A percentile compares a stretch with the other conserved stretches of the same genome.
These are phyloP conservation scores for Aeschynomene evenia DNA, from an alignment of 306 rosid genomes.

Conservation along the genomic window DNA sequence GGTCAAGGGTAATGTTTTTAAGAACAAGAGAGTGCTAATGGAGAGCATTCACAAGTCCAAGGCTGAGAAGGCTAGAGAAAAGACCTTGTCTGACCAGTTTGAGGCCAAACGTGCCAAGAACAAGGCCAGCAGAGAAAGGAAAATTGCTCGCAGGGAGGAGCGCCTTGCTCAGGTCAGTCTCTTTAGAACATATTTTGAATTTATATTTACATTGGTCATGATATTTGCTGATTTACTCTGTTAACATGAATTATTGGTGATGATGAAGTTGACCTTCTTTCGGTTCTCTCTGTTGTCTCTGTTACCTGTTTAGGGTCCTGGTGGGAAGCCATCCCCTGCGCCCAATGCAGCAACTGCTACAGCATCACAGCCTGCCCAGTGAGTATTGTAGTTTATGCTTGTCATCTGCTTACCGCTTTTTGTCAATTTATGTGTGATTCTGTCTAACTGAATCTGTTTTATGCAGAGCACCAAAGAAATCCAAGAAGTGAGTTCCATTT, in stretches of 20 bases:
- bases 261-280: neutral
- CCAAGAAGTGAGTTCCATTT: slow-evolving; percentile 56
- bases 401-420: neutral
- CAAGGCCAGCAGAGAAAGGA: slow-evolving; percentile 96
- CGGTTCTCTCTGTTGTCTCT: neutral
- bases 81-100: slow-evolving; percentile 88
- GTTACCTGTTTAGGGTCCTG: slow-evolving; percentile 65
- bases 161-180: slow-evolving; percentile 73
- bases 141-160: slow-evolving; percentile 83
- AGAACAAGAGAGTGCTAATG: slow-evolving; percentile 94
- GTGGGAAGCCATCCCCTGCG: slow-evolving; percentile 49
- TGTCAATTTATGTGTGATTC: neutral
- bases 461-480: slow-evolving; percentile 74
- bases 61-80: slow-evolving; percentile 98
- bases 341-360: slow-evolving; percentile 41
- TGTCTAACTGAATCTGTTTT: neutral
- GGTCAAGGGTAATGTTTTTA: slow-evolving; percentile 97
- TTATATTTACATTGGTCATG: neutral
- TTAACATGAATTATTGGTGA: neutral
- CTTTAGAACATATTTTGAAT: neutral
- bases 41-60: slow-evolving; percentile 96
- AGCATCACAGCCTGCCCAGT: slow-evolving; percentile 62
- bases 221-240: neutral
- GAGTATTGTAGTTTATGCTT: slow-evolving; percentile 33
- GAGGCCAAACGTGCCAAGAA: slow-evolving; percentile 96